These are phyloP conservation scores for Discostella stelligeroides DNA, from an alignment of 108 stramenopile species.

Conservation along the genomic window DNA sequence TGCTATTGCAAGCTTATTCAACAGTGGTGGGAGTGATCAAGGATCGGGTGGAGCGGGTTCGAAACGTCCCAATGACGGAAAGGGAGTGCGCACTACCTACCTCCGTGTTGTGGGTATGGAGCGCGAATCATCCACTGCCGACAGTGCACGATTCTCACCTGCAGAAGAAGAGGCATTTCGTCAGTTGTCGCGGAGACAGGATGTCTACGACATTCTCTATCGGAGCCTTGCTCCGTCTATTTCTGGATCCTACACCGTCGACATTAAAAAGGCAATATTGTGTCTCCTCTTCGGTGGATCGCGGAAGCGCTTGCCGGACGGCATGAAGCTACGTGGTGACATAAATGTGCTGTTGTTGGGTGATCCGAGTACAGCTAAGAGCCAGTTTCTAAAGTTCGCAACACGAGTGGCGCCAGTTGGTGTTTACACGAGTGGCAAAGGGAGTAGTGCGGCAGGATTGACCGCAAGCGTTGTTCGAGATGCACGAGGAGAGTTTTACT, in stretches of 20 bases:
- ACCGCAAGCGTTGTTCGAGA: slow-evolving; percentile 95
- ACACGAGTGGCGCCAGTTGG: slow-evolving; percentile 95
- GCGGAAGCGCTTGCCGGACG: slow-evolving; percentile 93
- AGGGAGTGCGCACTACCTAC: slow-evolving; percentile 65
- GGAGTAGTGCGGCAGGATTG: slow-evolving; percentile 95
- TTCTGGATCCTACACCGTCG: slow-evolving; percentile 94
- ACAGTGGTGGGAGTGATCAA: slow-evolving; percentile 36
- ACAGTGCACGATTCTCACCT: slow-evolving; percentile 86
- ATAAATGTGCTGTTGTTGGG: slow-evolving; percentile 98
- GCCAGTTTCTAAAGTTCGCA: slow-evolving; percentile 95
- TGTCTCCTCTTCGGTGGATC: slow-evolving; percentile 94
- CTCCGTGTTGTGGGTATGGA: slow-evolving; percentile 92
- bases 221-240: slow-evolving; percentile 93
- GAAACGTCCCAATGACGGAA: slow-evolving; percentile 47
- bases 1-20: slow-evolving; percentile 89
- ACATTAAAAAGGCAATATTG: slow-evolving; percentile 96
- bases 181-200: slow-evolving; percentile 67
- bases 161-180: slow-evolving; percentile 96
- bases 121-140: slow-evolving; percentile 81
- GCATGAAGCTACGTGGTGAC: slow-evolving; percentile 94
- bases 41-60: slow-evolving; percentile 31
- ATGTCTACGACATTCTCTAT: slow-evolving; percentile 91
- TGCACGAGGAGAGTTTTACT: slow-evolving; percentile 94
- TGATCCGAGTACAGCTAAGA: slow-evolving; percentile 97
- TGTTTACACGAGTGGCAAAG: slow-evolving; percentile 99